phyloP scores from a whole-genome alignment of 176 grass and related monocot species.

The Oryza brachyantha region DNA sequence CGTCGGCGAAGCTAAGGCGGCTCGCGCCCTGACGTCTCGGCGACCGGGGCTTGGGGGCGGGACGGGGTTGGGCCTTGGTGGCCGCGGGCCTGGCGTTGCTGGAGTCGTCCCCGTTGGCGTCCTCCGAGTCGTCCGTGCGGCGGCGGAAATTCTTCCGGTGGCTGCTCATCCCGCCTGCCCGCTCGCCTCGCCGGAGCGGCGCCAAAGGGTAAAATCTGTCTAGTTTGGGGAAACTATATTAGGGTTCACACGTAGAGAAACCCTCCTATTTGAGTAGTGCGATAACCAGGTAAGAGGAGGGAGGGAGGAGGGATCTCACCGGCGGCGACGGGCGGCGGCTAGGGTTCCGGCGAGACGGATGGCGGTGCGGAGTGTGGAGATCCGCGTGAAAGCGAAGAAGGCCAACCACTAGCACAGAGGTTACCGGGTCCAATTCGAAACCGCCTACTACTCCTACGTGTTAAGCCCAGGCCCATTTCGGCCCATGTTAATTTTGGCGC shows the following conservation, averaged over 20 bases:
- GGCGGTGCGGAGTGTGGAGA: conserved; percentile 7
- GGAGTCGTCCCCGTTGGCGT: conserved; percentile 45
- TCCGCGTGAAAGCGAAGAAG: conserved; percentile 10
- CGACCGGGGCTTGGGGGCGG: conserved; percentile 50
- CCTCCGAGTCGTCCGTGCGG: conserved; percentile 50
- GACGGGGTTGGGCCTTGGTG: conserved; percentile 37
- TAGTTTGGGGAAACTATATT: background rate
- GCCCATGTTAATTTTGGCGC: background rate
- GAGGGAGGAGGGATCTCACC: conserved; percentile 3
- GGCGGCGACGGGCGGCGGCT: conserved; percentile 11
- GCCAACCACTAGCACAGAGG: background rate
- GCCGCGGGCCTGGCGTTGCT: conserved; percentile 5
- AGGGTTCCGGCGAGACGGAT: conserved; percentile 32
- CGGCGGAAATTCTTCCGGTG: conserved; percentile 72
- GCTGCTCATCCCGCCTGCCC: conserved; percentile 48
- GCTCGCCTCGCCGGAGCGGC: background rate
- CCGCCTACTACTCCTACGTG: background rate
- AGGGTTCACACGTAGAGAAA: background rate
- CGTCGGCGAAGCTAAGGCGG: conserved; percentile 92
- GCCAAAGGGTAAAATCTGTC: background rate
- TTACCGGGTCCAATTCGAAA: background rate
- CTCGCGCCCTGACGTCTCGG: conserved; percentile 46
- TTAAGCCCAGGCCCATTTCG: background rate
- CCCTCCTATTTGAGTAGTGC: background rate
- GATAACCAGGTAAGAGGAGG: background rate